These are phyloP conservation scores for Cladorrhinum samala DNA, from an alignment of 495 filamentous ascomycete species.

Conservation along the genomic window DNA sequence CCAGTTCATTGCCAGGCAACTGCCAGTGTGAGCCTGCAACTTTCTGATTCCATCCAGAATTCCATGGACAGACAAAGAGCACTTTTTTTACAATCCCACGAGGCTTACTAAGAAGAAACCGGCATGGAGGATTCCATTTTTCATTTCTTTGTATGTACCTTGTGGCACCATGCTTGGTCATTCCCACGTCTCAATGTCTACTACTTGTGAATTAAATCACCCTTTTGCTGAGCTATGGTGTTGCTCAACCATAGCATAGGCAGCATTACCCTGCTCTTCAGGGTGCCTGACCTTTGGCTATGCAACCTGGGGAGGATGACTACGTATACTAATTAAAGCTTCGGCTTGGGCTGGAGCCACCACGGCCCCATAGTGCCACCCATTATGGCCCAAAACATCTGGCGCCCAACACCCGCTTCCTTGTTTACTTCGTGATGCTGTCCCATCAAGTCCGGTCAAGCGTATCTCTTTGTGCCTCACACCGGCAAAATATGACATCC, in stretches of 20 bases:
- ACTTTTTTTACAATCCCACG: too few relatives aligned
- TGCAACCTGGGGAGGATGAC: background rate
- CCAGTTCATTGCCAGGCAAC: too few relatives aligned
- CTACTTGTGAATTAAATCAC: too few relatives aligned
- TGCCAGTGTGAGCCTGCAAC: too few relatives aligned
- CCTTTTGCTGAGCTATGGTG: background rate
- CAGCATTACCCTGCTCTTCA: background rate
- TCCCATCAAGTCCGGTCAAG: background rate
- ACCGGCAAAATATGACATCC: constrained; percentile 86
- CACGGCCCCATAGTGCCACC: background rate
- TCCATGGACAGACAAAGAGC: too few relatives aligned
- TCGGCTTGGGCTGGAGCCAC: background rate
- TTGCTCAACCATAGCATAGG: background rate
- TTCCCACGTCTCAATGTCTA: too few relatives aligned
- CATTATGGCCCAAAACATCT: constrained; percentile 4
- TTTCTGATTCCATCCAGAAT: too few relatives aligned
- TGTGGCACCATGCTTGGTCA: too few relatives aligned
- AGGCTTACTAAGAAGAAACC: too few relatives aligned
- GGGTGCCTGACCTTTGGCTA: background rate
- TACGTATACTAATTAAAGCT: background rate
- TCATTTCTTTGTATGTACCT: too few relatives aligned
- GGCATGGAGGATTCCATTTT: too few relatives aligned
- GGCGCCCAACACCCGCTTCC: background rate
- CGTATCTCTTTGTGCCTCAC: constrained; percentile 19
- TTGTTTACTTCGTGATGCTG: background rate